These are phyloP conservation scores for Alisma plantagoaquatica DNA, from an alignment of 106 monocot species.

Conservation along the genomic window DNA sequence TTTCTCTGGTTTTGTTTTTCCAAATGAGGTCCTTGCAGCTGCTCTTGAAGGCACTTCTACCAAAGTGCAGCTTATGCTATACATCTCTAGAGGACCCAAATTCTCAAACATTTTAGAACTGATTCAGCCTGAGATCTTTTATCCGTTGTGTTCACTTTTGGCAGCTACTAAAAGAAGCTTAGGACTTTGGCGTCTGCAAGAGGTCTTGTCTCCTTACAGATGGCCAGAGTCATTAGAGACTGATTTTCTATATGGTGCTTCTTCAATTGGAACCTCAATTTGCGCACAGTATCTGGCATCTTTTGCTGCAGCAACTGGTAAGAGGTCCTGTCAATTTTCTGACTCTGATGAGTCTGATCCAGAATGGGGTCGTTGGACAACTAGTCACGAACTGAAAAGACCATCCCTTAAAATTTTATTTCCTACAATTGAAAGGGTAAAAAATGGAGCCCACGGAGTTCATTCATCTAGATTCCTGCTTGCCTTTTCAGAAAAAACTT, in stretches of 20 bases:
- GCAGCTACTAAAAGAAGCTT: constrained; percentile 46
- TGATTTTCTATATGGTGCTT: constrained; percentile 86
- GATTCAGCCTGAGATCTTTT: constrained; percentile 37
- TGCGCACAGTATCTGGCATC: constrained; percentile 55
- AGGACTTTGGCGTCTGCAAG: constrained; percentile 78
- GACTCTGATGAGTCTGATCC: constrained; percentile 93
- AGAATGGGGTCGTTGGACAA: constrained; percentile 76
- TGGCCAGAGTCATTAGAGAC: constrained; percentile 76
- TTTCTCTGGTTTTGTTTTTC: constrained; percentile 66
- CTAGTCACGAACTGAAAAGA: constrained; percentile 25
- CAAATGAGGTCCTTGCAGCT: constrained; percentile 64
- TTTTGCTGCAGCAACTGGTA: constrained; percentile 73
- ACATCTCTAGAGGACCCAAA: constrained; percentile 56
- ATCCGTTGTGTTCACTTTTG: constrained; percentile 57
- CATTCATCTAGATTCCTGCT: constrained; percentile 35
- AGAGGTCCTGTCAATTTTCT: constrained; percentile 38
- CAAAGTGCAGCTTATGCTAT: constrained; percentile 52
- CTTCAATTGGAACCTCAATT: constrained; percentile 76
- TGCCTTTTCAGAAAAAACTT: constrained; percentile 67
- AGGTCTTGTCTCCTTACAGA: constrained; percentile 44
- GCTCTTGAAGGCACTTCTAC: constrained; percentile 30
- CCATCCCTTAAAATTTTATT: constrained; percentile 54
- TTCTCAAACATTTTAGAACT: constrained; percentile 50
- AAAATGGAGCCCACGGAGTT: constrained; percentile 26
- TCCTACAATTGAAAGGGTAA: constrained; percentile 67